phyloP scores from a whole-genome alignment of 148 eudicot genomes.

The Hydrangea macrophylla region DNA sequence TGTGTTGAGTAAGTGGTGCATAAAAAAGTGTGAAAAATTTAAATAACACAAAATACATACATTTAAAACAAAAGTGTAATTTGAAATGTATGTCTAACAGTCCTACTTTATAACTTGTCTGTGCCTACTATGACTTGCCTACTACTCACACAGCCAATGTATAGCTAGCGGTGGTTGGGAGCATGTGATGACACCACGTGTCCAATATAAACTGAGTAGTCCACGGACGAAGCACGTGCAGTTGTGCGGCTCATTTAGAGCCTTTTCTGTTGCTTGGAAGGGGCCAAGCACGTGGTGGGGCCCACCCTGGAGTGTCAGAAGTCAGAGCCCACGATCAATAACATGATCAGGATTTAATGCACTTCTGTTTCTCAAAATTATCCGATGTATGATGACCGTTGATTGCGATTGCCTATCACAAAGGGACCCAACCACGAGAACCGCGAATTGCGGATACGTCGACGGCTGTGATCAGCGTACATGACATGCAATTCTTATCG shows the following conservation, averaged over 20 bases:
- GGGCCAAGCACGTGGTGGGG: slow-evolving; percentile 9
- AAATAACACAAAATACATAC: too few relatives aligned
- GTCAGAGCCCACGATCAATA: slow-evolving; percentile 9
- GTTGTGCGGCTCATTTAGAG: not conserved
- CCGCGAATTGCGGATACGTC: not conserved
- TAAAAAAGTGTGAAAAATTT: too few relatives aligned
- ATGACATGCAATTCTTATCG: not conserved
- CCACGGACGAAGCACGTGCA: not conserved
- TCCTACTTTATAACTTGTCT: too few relatives aligned
- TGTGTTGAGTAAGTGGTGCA: too few relatives aligned
- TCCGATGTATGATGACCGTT: not conserved
- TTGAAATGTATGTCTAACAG: too few relatives aligned
- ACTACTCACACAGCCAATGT: too few relatives aligned
- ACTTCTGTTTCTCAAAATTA: not conserved
- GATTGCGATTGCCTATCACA: not conserved
- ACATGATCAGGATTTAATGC: slow-evolving; percentile 3
- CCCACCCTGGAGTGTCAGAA: not conserved
- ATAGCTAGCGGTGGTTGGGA: too few relatives aligned
- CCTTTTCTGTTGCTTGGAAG: not conserved
- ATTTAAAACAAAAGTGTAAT: too few relatives aligned
- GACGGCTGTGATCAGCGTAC: not conserved
- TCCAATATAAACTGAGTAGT: too few relatives aligned
- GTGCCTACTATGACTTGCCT: too few relatives aligned
- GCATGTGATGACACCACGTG: too few relatives aligned
- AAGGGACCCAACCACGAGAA: not conserved